Evolutionary conservation across 257 asterid species (phyloP).

Genomic region (Salvia rosmarinus): DNA sequence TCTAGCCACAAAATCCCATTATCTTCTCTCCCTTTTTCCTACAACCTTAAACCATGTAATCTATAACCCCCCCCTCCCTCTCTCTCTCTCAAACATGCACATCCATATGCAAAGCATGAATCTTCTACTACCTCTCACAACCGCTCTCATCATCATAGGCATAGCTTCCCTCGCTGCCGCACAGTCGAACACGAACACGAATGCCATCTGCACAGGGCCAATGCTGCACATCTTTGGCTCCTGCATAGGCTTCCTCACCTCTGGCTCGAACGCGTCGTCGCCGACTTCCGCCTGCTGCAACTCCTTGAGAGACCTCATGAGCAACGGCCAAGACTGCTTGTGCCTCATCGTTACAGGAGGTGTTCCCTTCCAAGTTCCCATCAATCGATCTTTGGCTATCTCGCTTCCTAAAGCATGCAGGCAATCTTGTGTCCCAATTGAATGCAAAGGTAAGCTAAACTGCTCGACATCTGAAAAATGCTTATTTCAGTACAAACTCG

Average conservation of each 20-base stretch:
- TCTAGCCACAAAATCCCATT: too few species aligned
- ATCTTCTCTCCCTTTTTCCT: too few species aligned
- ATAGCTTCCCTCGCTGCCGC: constrained; percentile 36
- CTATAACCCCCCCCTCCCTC: background rate
- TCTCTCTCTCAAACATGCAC: constrained; percentile 1
- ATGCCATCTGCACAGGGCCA: constrained; percentile 54
- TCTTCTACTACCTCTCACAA: constrained; percentile 18
- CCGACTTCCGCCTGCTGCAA: constrained; percentile 68
- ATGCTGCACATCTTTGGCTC: constrained; percentile 70
- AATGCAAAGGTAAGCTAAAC: constrained; percentile 62
- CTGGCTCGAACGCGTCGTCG: constrained; percentile 47
- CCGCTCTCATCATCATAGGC: constrained; percentile 11
- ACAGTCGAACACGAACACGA: constrained; percentile 10
- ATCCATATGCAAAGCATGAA: constrained; percentile 30
- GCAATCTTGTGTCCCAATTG: constrained; percentile 36
- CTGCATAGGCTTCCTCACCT: constrained; percentile 57
- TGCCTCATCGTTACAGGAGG: constrained; percentile 55
- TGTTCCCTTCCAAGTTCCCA: constrained; percentile 55
- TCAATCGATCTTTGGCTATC: constrained; percentile 54
- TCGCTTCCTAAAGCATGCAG: constrained; percentile 75
- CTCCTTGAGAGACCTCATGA: constrained; percentile 45
- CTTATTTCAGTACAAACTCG: too few species aligned
- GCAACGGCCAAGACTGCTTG: constrained; percentile 55
- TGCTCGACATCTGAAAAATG: too few species aligned
- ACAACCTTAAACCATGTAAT: too few species aligned